Percentiles rank a stretch among this genome's conserved stretches.
These are phyloP conservation scores for Penicillium sp. DNA, from an alignment of 2,329 filamentous ascomycete genomes.

Conservation along the genomic window DNA sequence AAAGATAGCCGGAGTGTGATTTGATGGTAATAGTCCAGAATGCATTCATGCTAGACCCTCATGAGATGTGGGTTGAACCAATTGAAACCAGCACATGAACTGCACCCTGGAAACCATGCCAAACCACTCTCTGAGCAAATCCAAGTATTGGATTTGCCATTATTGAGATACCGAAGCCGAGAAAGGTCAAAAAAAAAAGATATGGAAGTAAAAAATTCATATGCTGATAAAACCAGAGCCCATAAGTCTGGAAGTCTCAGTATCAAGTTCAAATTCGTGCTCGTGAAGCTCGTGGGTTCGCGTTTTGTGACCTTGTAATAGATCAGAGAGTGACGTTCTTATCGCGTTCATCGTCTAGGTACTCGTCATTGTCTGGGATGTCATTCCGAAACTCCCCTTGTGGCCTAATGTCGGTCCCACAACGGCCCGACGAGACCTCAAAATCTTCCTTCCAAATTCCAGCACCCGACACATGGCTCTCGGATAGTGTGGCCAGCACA, in stretches of 20 bases:
- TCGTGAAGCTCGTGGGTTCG: constrained; percentile 36
- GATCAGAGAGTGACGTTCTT: constrained; percentile 19
- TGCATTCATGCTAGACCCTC: not conserved
- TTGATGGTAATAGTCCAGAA: not conserved
- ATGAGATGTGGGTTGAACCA: not conserved
- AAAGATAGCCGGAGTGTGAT: not conserved
- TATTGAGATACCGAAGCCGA: constrained; percentile 14
- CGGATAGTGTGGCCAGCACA: constrained; percentile 29
- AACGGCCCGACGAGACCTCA: constrained; percentile 17
- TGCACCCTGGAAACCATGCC: not conserved
- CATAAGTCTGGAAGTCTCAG: constrained; percentile 16
- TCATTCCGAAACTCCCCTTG: constrained; percentile 6
- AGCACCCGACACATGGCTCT: constrained; percentile 19
- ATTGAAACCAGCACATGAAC: not conserved
- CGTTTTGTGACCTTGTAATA: constrained; percentile 31
- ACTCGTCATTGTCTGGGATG: constrained; percentile 1
- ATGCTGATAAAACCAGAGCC: constrained; percentile 14
- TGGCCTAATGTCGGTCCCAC: not conserved
- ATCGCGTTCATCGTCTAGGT: constrained; percentile 6
- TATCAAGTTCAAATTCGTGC: constrained; percentile 31
- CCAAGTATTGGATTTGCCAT: constrained; percentile 12
- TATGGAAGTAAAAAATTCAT: constrained; percentile 18
- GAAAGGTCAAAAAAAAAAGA: constrained; percentile 15
- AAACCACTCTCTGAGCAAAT: not conserved
- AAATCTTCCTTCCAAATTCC: constrained; percentile 11